These are phyloP conservation scores for Cyphellophora europaea DNA, from an alignment of 2,329 filamentous ascomycete genomes.

Conservation along the genomic window DNA sequence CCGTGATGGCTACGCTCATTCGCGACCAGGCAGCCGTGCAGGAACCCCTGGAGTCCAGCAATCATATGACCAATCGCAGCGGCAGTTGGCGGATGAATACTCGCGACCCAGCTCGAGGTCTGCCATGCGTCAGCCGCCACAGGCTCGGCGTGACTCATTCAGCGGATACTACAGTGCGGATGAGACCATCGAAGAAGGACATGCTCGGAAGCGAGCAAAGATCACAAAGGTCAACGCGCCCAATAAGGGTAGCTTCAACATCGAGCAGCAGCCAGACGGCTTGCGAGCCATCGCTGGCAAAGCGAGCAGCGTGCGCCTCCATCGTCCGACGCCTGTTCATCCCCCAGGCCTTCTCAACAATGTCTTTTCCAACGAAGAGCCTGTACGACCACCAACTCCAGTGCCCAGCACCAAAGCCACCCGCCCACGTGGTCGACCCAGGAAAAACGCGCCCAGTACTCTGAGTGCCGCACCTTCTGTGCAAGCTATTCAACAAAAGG, in stretches of 20 bases:
- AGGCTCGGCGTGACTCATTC: slow-evolving; percentile 28
- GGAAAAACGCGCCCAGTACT: slow-evolving; percentile 30
- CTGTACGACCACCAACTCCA: slow-evolving; percentile 37
- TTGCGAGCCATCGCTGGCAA: slow-evolving; percentile 85
- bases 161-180: slow-evolving; percentile 65
- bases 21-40: slow-evolving; percentile 15
- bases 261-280: slow-evolving; percentile 67
- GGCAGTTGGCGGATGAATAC: slow-evolving; percentile 5
- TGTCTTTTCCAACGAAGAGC: slow-evolving; percentile 28
- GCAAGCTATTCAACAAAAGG: too few species aligned
- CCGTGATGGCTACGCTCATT: slow-evolving; percentile 2
- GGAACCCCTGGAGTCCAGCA: slow-evolving; percentile 12
- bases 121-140: slow-evolving; percentile 24
- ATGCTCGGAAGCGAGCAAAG: slow-evolving; percentile 69
- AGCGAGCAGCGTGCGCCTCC: slow-evolving; percentile 74
- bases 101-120: slow-evolving; percentile 16
- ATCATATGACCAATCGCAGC: slow-evolving; percentile 6
- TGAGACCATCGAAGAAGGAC: slow-evolving; percentile 47
- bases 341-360: slow-evolving; percentile 22
- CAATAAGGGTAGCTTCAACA: slow-evolving; percentile 54
- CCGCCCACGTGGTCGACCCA: slow-evolving; percentile 15
- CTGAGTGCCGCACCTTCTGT: slow-evolving; percentile 55
- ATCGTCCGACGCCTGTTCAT: slow-evolving; percentile 57
- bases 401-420: slow-evolving; percentile 25
- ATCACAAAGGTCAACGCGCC: slow-evolving; percentile 63